Evolutionary conservation across 1,284 basidiomycete species (phyloP), one percentile per base, ranked within the genome.

Genomic region (Cutaneotrichosporon cyanovorans): DNA sequence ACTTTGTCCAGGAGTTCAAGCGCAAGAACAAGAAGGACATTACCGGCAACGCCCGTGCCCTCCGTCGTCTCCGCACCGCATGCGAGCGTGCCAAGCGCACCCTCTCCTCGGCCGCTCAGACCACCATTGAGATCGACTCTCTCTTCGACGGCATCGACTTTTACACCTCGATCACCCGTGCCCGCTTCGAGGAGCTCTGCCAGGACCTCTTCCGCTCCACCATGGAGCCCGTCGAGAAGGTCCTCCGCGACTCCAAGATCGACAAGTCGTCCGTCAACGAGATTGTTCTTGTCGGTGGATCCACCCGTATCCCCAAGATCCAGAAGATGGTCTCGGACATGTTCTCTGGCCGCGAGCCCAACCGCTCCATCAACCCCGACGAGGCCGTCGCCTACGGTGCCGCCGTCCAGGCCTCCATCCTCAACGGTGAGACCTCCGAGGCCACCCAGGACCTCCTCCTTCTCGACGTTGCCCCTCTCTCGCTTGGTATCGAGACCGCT

Each of bases 51-150:
- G 80, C 89, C 51, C 90, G 93, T 80, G 91, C 93, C 46, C 84
- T 96, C 62, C 88, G 92, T 76, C 91, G 92, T 78, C 84, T 98
- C 63, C 87, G 92, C 59, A 93, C 90, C 53, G 91, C 93, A 65
- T 96, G 91, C 76, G 93, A 97, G 77, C 90, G 92, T 77, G 93
- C 93, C 52, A 98, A 98, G 82, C 86, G 92, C 59, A 96, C 92
- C 31, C 85, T 98, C 51, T 98, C 92, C 34, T 96, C 92, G 46
- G 90, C 90, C 53, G 84, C 92, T 50, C 91, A 95, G 74, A 95
- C 92, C 50, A 86, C 91, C 62, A 90, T 98, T 62, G 92, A 97
- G 74, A 95, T 97, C 69, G 92, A 96, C 78, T 96, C 92, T 46
- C 84, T 97, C 61, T 96, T 82, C 73, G 90, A 95, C 80, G 92